Evolutionary conservation across 1,284 basidiomycete species (phyloP).

Genomic region (Marasmius oreades): DNA sequence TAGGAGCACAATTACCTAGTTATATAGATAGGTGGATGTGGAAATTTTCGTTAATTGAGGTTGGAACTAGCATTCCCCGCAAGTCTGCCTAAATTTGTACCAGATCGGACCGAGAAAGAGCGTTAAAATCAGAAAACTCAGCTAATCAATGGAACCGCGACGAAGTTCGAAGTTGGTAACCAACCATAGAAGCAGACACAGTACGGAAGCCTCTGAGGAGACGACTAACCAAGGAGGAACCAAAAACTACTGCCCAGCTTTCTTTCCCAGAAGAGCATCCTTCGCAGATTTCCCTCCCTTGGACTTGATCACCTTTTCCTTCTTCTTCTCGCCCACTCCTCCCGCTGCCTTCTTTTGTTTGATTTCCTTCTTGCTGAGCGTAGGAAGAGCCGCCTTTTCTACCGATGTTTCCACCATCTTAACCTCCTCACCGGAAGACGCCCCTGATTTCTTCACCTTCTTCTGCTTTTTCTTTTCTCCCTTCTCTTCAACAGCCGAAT

Average conservation of each 20-base stretch:
- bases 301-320: constrained; percentile 45
- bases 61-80: no score
- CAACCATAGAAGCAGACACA: no score
- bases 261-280: constrained; percentile 48
- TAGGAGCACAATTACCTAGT: no score
- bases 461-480: constrained; percentile 7
- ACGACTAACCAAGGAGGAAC: no score
- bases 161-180: no score
- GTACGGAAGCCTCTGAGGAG: no score
- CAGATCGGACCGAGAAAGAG: no score
- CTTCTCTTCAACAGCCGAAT: not conserved
- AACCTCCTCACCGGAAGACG: not conserved
- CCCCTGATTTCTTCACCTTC: constrained; percentile 9
- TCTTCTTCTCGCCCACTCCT: constrained; percentile 54
- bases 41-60: no score
- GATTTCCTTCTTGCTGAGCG: constrained; percentile 34
- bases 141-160: no score
- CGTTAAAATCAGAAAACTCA: no score
- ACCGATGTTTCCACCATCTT: constrained; percentile 6
- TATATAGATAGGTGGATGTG: no score
- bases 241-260: constrained; percentile 22
- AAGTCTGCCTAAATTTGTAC: no score
- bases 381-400: constrained; percentile 8
- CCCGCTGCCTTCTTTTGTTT: constrained; percentile 45
- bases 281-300: constrained; percentile 49